A percentile compares a stretch with the other conserved stretches of the same genome.
These are phyloP conservation scores for Botrytis hyacinthi DNA, from an alignment of 2,329 filamentous ascomycete species.

Conservation along the genomic window DNA sequence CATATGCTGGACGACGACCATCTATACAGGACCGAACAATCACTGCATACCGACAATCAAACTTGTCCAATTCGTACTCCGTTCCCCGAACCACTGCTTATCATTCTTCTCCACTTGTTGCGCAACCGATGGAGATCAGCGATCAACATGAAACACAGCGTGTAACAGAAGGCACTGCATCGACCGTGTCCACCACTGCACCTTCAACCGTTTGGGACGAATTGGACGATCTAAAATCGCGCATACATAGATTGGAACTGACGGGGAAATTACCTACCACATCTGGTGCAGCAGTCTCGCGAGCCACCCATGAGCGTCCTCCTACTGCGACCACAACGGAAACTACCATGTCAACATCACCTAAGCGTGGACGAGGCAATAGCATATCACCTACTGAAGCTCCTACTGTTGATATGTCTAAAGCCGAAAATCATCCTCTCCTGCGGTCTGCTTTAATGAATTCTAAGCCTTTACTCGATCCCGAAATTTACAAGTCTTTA, in stretches of 20 bases:
- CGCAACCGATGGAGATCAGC: conserved; percentile 45
- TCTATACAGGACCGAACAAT: conserved; percentile 29
- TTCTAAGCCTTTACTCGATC: conserved; percentile 65
- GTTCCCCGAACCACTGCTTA: conserved; percentile 34
- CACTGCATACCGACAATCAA: conserved; percentile 38
- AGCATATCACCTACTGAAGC: conserved; percentile 47
- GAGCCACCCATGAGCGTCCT: conserved; percentile 67
- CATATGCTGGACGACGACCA: conserved; percentile 32
- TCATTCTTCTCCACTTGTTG: conserved; percentile 60
- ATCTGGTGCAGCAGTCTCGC: conserved; percentile 73
- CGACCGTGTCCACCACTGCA: conserved; percentile 81
- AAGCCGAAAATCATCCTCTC: conserved; percentile 68
- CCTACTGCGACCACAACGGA: conserved; percentile 87
- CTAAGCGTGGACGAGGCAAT: conserved; percentile 65
- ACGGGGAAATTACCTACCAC: conserved; percentile 84
- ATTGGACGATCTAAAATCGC: conserved; percentile 88
- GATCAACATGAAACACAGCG: conserved; percentile 45
- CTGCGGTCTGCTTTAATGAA: conserved; percentile 79
- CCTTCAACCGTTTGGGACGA: conserved; percentile 98
- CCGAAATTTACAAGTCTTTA: conserved; percentile 73
- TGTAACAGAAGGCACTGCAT: conserved; percentile 70
- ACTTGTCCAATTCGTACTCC: conserved; percentile 35
- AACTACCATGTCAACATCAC: conserved; percentile 87
- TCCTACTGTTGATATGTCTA: conserved; percentile 43
- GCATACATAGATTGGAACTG: conserved; percentile 85